Percentiles rank a stretch among this genome's conserved stretches.
phyloP scores from a whole-genome alignment of 2,329 filamentous ascomycete genomes.

The Colletotrichum musicola region DNA sequence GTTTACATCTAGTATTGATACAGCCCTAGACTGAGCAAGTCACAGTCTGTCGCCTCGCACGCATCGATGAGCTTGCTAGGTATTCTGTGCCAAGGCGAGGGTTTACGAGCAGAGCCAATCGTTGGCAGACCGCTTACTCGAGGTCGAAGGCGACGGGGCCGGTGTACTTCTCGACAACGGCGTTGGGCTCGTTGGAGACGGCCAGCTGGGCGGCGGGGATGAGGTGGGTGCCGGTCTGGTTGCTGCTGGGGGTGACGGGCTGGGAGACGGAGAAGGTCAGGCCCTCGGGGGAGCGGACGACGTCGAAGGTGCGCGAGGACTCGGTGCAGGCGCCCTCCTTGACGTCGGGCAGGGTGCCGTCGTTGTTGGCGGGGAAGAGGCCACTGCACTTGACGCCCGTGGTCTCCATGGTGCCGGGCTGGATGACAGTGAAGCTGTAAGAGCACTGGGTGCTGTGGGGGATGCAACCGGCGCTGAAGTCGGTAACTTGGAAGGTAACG shows the following conservation, averaged over 20 bases:
- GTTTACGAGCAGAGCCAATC: neutral
- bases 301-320: conserved; percentile 47
- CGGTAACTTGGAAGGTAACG: conserved; percentile 44
- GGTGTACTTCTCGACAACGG: conserved; percentile 46
- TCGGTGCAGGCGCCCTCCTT: conserved; percentile 44
- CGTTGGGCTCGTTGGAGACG: conserved; percentile 43
- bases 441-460: conserved; percentile 46
- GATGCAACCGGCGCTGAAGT: conserved; percentile 46
- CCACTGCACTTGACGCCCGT: conserved; percentile 42
- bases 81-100: conserved; percentile 3
- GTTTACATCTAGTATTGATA: neutral
- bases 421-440: conserved; percentile 32
- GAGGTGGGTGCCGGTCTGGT: conserved; percentile 44
- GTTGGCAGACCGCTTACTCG: conserved; percentile 21
- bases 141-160: conserved; percentile 41
- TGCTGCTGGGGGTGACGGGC: conserved; percentile 44
- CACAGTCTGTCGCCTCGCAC: conserved; percentile 1
- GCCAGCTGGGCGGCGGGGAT: conserved; percentile 44
- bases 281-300: conserved; percentile 43
- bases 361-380: conserved; percentile 39
- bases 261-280: conserved; percentile 45
- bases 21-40: conserved; percentile 19
- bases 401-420: conserved; percentile 45
- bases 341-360: conserved; percentile 48
- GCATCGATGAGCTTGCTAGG: conserved; percentile 12